These are phyloP conservation scores for Brettanomyces anomalus DNA, from an alignment of 805 yeast species.

Conservation along the genomic window DNA sequence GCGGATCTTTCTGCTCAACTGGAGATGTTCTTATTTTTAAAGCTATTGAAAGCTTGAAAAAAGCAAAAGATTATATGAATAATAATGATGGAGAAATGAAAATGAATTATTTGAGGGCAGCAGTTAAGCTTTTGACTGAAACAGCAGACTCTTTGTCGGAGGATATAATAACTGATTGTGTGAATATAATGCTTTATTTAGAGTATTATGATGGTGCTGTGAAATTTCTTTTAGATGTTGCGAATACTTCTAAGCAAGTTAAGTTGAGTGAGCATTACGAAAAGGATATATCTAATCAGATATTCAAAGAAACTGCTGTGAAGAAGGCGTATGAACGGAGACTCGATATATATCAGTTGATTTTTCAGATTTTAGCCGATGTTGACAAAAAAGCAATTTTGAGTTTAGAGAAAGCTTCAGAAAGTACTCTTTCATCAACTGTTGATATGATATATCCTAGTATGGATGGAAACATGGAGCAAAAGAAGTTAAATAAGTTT, in stretches of 20 bases:
- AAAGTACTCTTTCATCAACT: conserved; percentile 9
- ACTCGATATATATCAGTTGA: conserved; percentile 53
- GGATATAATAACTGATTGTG: conserved; percentile 76
- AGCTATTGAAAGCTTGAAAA: conserved; percentile 84
- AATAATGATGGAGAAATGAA: conserved; percentile 66
- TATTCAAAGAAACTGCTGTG: conserved; percentile 37
- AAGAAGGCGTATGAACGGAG: conserved; percentile 43
- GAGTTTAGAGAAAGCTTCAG: conserved; percentile 22
- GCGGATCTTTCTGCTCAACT: conserved; percentile 91
- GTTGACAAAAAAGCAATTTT: conserved; percentile 57
- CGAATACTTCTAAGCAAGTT: conserved; percentile 56
- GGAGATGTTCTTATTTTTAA: conserved; percentile 90
- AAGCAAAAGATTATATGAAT: conserved; percentile 68
- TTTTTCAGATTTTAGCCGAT: conserved; percentile 66
- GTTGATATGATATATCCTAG: conserved; percentile 2
- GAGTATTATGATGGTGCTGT: conserved; percentile 82
- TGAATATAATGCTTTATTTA: conserved; percentile 65
- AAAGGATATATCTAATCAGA: conserved; percentile 24
- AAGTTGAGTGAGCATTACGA: conserved; percentile 50
- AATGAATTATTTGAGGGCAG: conserved; percentile 53
- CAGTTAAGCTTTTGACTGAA: conserved; percentile 68
- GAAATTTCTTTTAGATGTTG: conserved; percentile 69
- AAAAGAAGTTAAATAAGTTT: conserved; percentile 1
- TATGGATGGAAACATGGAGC: not conserved
- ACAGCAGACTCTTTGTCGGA: conserved; percentile 70